Conservation (phyloP, 805 yeast genomes). For the Teunomyces tritomae region DNA sequence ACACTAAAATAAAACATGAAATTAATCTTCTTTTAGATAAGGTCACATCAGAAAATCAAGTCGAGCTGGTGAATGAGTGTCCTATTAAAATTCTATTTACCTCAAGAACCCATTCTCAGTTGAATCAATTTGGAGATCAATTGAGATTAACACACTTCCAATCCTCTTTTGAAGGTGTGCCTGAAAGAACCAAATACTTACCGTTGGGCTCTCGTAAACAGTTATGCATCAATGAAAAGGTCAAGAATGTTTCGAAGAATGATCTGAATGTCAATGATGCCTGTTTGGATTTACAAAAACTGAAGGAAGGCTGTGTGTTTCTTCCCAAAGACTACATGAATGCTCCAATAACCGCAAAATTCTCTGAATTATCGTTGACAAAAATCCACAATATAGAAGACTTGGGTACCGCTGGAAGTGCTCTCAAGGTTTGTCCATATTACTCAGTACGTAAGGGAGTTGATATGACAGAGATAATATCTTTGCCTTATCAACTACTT, state of each 20-base stretch:
- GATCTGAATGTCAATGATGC: conserved; percentile 69
- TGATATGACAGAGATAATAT: conserved; percentile 65
- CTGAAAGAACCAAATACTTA: conserved; percentile 61
- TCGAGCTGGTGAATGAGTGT: conserved; percentile 21
- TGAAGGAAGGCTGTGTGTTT: conserved; percentile 23
- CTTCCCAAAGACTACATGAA: conserved; percentile 36
- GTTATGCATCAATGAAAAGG: conserved; percentile 70
- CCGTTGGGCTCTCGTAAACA: conserved; percentile 86
- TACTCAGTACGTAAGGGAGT: conserved; percentile 64
- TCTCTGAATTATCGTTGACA: conserved; percentile 55
- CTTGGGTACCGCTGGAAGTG: conserved; percentile 55
- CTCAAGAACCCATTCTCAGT: conserved; percentile 89
- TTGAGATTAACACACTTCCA: conserved; percentile 60
- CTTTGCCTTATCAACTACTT: conserved; percentile 82
- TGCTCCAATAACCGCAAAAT: conserved; percentile 21
- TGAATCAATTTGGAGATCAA: conserved; percentile 77
- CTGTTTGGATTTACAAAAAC: conserved; percentile 67
- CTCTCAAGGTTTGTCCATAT: conserved; percentile 71
- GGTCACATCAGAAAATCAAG: conserved; percentile 29
- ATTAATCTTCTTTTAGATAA: conserved; percentile 47
- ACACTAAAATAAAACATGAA: conserved; percentile 41
- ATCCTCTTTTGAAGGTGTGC: conserved; percentile 47
- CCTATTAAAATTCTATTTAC: conserved; percentile 59
- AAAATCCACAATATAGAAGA: conserved; percentile 79
- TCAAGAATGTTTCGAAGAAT: conserved; percentile 44